Evolutionary conservation across 2,329 filamentous ascomycete genomes (phyloP).

Genomic region (Clonostachys sp.): DNA sequence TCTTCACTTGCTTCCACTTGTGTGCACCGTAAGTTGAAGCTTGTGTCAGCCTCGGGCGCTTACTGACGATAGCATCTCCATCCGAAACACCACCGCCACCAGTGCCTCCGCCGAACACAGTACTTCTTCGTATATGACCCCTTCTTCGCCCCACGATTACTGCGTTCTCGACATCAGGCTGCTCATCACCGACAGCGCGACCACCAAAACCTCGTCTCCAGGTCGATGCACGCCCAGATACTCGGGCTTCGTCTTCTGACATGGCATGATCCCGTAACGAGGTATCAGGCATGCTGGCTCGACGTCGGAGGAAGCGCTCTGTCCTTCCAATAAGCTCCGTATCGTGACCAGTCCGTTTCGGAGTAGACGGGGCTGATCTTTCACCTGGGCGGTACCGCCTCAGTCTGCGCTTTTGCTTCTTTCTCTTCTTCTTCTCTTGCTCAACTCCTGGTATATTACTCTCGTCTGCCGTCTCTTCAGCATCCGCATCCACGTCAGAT

Average conservation of each 20-base stretch:
- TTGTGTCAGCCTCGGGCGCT: constrained; percentile 58
- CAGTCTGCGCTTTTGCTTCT: constrained; percentile 62
- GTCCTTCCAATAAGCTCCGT: constrained; percentile 29
- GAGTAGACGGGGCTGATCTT: constrained; percentile 64
- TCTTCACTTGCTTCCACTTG: constrained; percentile 91
- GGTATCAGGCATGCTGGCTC: constrained; percentile 61
- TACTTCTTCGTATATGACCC: constrained; percentile 62
- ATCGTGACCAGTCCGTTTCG: constrained; percentile 37
- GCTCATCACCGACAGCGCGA: constrained; percentile 41
- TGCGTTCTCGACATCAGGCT: constrained; percentile 46
- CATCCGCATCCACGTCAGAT: constrained; percentile 57
- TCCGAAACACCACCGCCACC: constrained; percentile 54
- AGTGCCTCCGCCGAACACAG: constrained; percentile 56
- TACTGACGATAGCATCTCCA: constrained; percentile 52
- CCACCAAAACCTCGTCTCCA: constrained; percentile 47
- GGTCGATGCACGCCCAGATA: constrained; percentile 45
- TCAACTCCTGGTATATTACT: constrained; percentile 34
- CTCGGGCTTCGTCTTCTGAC: constrained; percentile 66
- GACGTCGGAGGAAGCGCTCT: constrained; percentile 51
- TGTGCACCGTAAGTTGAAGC: constrained; percentile 72
- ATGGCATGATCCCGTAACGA: constrained; percentile 53
- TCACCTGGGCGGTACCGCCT: constrained; percentile 48
- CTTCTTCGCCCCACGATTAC: constrained; percentile 43
- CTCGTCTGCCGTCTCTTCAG: constrained; percentile 83
- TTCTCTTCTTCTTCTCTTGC: constrained; percentile 33